Evolutionary conservation across 2,329 filamentous ascomycete species (phyloP).

Genomic region (Epichloe scottii): DNA sequence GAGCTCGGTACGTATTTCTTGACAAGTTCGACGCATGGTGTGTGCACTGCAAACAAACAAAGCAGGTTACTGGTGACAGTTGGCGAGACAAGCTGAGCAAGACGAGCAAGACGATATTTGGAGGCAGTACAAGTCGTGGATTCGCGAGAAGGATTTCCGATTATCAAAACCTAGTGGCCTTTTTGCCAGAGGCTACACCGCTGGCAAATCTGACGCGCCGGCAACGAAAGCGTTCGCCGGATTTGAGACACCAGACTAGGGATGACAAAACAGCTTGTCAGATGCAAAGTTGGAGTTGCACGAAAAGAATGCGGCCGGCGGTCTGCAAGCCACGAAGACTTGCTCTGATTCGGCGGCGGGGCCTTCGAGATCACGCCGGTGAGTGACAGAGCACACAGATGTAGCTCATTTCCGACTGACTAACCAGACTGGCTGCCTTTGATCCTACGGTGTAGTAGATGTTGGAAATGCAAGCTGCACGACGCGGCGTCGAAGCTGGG

Average conservation of each 20-base stretch:
- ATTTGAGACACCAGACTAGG: background rate
- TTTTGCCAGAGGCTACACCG: background rate
- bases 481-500: background rate
- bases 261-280: background rate
- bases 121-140: background rate
- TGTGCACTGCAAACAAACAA: background rate
- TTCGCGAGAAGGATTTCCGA: background rate
- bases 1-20: conserved; percentile 1
- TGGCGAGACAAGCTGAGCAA: background rate
- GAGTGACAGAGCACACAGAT: background rate
- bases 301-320: background rate
- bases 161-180: background rate
- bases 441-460: background rate
- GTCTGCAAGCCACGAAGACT: background rate
- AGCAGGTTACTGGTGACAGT: background rate
- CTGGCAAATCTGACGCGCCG: background rate
- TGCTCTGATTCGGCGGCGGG: background rate
- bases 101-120: background rate
- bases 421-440: background rate
- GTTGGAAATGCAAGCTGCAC: background rate
- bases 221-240: background rate
- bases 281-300: background rate
- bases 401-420: background rate
- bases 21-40: conserved; percentile 7
- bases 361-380: background rate